Conservation (phyloP, 2,329 filamentous ascomycete species). For the Ilyonectria mors-panacis region DNA sequence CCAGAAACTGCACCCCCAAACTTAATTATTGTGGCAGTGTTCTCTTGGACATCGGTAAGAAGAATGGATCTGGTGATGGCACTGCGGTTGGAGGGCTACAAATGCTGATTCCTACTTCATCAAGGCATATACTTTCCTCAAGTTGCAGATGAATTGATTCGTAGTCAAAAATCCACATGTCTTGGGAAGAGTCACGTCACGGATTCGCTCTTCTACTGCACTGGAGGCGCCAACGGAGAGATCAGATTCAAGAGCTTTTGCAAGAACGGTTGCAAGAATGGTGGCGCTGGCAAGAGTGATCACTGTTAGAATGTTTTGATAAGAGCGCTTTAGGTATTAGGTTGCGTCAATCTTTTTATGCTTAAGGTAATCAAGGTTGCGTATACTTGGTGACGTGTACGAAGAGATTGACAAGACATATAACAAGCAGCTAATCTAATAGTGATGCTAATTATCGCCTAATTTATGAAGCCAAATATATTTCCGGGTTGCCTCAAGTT, state of each 20-base stretch:
- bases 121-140: slow-evolving; percentile 23
- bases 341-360: no score
- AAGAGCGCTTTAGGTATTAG: no score
- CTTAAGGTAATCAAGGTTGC: no score
- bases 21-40: slow-evolving; percentile 28
- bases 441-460: no score
- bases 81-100: neutral
- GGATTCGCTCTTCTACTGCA: slow-evolving; percentile 20
- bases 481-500: no score
- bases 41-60: slow-evolving; percentile 23
- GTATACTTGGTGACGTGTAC: no score
- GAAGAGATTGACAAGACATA: no score
- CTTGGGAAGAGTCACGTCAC: slow-evolving; percentile 26
- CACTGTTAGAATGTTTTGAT: slow-evolving; percentile 6
- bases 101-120: neutral
- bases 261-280: slow-evolving; percentile 19
- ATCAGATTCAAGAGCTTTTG: slow-evolving; percentile 30
- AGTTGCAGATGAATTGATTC: slow-evolving; percentile 23
- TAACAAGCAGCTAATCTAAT: no score
- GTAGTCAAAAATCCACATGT: slow-evolving; percentile 18
- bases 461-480: no score
- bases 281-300: slow-evolving; percentile 13
- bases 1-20: slow-evolving; percentile 26
- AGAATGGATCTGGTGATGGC: neutral
- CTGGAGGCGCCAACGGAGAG: slow-evolving; percentile 14